Conservation (phyloP, 306 rosid species). For the Arachis hypogaea region DNA sequence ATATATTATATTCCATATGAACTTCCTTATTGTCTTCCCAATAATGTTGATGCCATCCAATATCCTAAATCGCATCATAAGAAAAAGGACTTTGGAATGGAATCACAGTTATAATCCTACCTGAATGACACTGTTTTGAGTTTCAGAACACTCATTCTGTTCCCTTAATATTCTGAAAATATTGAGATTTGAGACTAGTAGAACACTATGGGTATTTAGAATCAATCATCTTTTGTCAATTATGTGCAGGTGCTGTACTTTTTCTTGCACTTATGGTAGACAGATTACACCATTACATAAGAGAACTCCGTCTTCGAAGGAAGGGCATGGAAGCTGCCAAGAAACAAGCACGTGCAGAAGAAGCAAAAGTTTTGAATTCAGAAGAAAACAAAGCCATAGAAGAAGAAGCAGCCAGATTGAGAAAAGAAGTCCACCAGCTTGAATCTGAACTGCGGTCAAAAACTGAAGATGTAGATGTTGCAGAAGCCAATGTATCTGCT, state of each 20-base stretch:
- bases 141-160: slow-evolving; percentile 17
- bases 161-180: slow-evolving; percentile 24
- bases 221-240: slow-evolving; percentile 33
- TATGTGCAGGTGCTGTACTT: slow-evolving; percentile 69
- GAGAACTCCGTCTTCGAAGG: slow-evolving; percentile 82
- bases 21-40: slow-evolving; percentile 14
- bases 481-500: slow-evolving; percentile 77
- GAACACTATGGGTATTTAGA: slow-evolving; percentile 29
- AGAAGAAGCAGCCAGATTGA: slow-evolving; percentile 54
- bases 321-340: slow-evolving; percentile 82
- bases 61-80: slow-evolving; percentile 19
- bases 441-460: slow-evolving; percentile 69
- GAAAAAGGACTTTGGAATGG: slow-evolving; percentile 11
- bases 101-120: slow-evolving; percentile 2
- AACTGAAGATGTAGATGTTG: slow-evolving; percentile 56
- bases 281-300: slow-evolving; percentile 83
- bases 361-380: slow-evolving; percentile 48
- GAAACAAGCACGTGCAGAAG: slow-evolving; percentile 77
- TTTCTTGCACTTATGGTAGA: slow-evolving; percentile 88
- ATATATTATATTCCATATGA: neutral
- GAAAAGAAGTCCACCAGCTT: slow-evolving; percentile 52
- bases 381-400: slow-evolving; percentile 65
- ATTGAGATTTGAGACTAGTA: neutral
- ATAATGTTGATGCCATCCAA: slow-evolving; percentile 6
- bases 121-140: slow-evolving; percentile 15